Base-by-base conservation (phyloP, 257 asterid species). In the Solanum paucissectum region DNA sequence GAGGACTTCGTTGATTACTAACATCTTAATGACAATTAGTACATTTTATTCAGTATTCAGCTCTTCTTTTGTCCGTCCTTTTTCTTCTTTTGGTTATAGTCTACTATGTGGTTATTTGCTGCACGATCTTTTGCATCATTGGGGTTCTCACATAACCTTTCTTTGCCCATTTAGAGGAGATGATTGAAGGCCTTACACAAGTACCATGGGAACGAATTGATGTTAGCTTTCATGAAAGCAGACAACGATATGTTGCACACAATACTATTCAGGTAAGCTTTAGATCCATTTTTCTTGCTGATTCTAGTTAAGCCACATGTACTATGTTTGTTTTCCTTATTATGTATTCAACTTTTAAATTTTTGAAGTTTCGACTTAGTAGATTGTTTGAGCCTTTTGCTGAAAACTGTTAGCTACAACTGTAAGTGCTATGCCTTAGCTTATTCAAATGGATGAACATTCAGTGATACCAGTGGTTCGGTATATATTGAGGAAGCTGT, bases 171-270 rank as follows among this genome's bases (percentile, higher is more conserved):
- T 29, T 40, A 95, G 98, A 95, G 96, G 98, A 93, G 94, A 95
- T 95, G 98, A 95, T 95, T 88, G 92, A 91, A 88, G 98, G 98
- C 85, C 98, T 95, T 44, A 94, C 92, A 76, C 96, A 95, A 91
- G 98, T 94, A 79, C 90, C 94, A 34, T 95, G 98, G 98, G 98
- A 95, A 83, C 96, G 98, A 14, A 87, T 95, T 60, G 98, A 95
- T 89, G 98, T 95, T 91, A 95, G 98, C 95, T 95, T 95, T 87
- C 97, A 93, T 36, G 92, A 93, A 87, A 95, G 98, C 93, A 94
- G 89, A 40, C 98, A 94, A 90, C 89, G 98, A 91, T 95, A 92
- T 27, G 96, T 94, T 88, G 98, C 98, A 74, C 98, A 94, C 85
- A 94, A 89, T 88, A 94, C 98, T 87, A 94, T 94, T 83, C 98